These are phyloP conservation scores for Penicillium nordicum DNA, from an alignment of 2,329 filamentous ascomycete species.

Conservation along the genomic window DNA sequence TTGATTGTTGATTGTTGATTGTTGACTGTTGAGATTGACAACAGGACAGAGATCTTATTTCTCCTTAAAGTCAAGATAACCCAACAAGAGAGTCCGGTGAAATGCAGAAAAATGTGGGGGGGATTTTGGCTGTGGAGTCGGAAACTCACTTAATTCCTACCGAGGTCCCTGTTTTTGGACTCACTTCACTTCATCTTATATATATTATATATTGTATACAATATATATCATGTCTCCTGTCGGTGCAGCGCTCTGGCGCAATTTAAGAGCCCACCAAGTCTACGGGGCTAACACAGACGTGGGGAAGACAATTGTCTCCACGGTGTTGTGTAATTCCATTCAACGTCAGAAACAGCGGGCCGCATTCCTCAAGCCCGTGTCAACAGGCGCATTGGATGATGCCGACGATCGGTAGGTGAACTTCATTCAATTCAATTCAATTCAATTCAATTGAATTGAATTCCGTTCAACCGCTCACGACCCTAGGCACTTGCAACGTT, in stretches of 20 bases:
- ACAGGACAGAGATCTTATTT: not conserved
- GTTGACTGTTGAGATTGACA: not conserved
- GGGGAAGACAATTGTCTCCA: slow-evolving; percentile 78
- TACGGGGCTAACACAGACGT: slow-evolving; percentile 83
- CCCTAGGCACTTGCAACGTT: slow-evolving; percentile 60
- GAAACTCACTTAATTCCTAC: slow-evolving; percentile 10
- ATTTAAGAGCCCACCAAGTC: slow-evolving; percentile 67
- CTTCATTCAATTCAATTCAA: slow-evolving; percentile 6
- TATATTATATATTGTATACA: not conserved
- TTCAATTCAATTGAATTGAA: not conserved
- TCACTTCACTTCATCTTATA: slow-evolving; percentile 4
- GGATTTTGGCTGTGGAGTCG: slow-evolving; percentile 6
- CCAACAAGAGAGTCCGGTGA: slow-evolving; percentile 3
- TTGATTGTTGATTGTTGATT: not conserved
- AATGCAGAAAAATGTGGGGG: not conserved
- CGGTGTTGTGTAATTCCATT: slow-evolving; percentile 64
- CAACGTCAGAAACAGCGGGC: slow-evolving; percentile 48
- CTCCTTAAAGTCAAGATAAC: not conserved
- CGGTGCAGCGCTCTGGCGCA: slow-evolving; percentile 64
- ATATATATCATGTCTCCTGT: slow-evolving; percentile 45
- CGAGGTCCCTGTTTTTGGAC: slow-evolving; percentile 5
- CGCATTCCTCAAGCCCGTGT: slow-evolving; percentile 75
- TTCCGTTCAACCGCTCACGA: not conserved
- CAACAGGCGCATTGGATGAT: slow-evolving; percentile 67
- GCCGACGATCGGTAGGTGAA: slow-evolving; percentile 63